Evolutionary conservation across 1,284 basidiomycete species (phyloP), one percentile per base, ranked within the genome.

Genomic region (Vanrija pseudolonga): DNA sequence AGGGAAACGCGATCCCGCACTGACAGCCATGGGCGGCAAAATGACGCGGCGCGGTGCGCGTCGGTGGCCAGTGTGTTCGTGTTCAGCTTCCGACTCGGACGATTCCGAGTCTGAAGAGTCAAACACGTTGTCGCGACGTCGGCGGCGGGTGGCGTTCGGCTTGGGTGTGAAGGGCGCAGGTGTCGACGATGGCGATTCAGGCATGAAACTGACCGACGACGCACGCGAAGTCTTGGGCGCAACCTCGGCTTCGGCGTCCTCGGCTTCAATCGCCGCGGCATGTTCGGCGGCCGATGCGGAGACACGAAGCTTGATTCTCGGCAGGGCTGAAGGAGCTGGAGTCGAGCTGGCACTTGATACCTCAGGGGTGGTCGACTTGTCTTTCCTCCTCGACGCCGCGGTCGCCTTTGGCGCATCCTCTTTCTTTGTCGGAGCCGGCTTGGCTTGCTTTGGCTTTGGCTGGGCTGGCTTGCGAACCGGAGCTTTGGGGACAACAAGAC

Each of bases 101-200:
- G 69, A 48, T 23, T 68, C 67, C 23, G 64, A 67, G 15, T 68
- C 68, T 19, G 71, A 71, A 11, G 70, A 69, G 55, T 71, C 71
- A 46, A 66, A 53, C 14, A 66, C 49, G 49, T 40, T 43, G 41
- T 37, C 41, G 14, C 24, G 48, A n/a, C 48, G 48, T 18, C 41
- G 48, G 43, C 28, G 48, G 22, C 41, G 40, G 11, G 41, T 23
- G 50, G 19, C 22, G 55, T 39, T 32, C 14, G 32, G 32, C 20
- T 32, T 45, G 3, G 56, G 48, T 9, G 52, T 45, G 24, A 45
- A 39, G 20, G 56, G 46, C 23, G 53, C 19, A 42, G 51, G 50
- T 15, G 50, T 55, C 28, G 53, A 43, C 8, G 32, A 32, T 32
- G 32, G 32, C 11, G 32, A 32, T 32, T 32, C 32, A 12, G 32